phyloP scores from a whole-genome alignment of 176 grass and related monocot genomes.

The Phoenix roebelenii region DNA sequence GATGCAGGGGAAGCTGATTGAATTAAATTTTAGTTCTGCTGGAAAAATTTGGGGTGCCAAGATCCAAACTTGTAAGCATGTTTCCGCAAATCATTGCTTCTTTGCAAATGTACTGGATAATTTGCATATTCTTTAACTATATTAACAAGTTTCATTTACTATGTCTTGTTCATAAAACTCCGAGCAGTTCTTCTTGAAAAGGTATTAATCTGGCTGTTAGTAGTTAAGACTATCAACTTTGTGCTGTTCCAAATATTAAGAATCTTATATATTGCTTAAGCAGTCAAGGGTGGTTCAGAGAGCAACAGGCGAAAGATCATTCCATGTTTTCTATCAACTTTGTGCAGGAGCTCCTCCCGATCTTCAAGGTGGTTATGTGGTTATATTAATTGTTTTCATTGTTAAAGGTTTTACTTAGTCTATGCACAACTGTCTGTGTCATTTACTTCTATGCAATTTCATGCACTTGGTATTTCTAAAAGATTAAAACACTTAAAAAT shows the following conservation, averaged over 20 bases:
- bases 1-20: slow-evolving; percentile 88
- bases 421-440: not conserved
- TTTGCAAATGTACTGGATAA: too few relatives aligned
- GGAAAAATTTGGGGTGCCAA: slow-evolving; percentile 87
- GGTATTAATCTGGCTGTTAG: slow-evolving; percentile 37
- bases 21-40: slow-evolving; percentile 91
- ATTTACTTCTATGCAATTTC: slow-evolving; percentile 1
- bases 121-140: not conserved
- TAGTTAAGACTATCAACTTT: too few relatives aligned
- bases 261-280: slow-evolving; percentile 11
- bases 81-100: too few relatives aligned
- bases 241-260: slow-evolving; percentile 1
- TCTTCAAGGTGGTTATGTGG: slow-evolving; percentile 49
- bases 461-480: too few relatives aligned
- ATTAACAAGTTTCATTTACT: not conserved
- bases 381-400: too few relatives aligned
- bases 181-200: slow-evolving; percentile 95
- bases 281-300: slow-evolving; percentile 99
- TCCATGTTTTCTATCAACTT: slow-evolving; percentile 98
- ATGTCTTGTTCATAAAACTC: not conserved
- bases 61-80: slow-evolving; percentile 87
- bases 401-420: too few relatives aligned
- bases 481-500: too few relatives aligned
- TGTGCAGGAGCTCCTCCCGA: slow-evolving; percentile 59
- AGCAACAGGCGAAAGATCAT: slow-evolving; percentile 70